phyloP scores from a whole-genome alignment of 768 basidiomycete species.

The Rubroboletus pulcherrimus region DNA sequence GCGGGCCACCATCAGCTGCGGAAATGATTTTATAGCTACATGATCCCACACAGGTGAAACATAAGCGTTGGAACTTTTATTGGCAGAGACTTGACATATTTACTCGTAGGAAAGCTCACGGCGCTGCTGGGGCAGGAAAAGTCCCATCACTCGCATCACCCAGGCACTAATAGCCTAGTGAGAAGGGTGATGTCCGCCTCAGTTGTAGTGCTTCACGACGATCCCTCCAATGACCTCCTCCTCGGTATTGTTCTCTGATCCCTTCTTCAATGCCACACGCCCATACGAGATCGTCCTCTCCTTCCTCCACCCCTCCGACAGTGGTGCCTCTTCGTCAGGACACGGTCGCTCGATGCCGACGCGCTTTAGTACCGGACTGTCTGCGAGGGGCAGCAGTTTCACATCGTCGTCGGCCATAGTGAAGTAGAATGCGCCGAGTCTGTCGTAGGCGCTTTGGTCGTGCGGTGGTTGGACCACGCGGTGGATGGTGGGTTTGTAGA shows the following conservation, averaged over 20 bases:
- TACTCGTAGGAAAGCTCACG: not conserved
- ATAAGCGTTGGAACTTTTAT: not conserved
- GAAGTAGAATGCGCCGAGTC: conserved; percentile 59
- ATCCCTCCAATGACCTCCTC: conserved; percentile 54
- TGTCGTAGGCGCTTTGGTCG: conserved; percentile 45
- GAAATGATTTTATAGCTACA: not conserved
- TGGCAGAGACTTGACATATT: not conserved
- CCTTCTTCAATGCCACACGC: conserved; percentile 37
- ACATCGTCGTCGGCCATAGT: conserved; percentile 48
- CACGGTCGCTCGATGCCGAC: conserved; percentile 37
- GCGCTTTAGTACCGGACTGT: conserved; percentile 48
- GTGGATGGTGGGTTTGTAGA: conserved; percentile 56
- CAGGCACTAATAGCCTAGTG: not conserved
- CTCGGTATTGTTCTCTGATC: conserved; percentile 42
- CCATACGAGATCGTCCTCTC: conserved; percentile 51
- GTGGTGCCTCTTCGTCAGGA: conserved; percentile 40
- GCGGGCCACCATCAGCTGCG: not conserved
- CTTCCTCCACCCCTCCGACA: conserved; percentile 49
- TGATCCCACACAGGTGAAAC: not conserved
- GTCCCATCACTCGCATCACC: not conserved
- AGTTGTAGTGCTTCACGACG: conserved; percentile 57
- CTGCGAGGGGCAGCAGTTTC: conserved; percentile 38
- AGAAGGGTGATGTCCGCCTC: not conserved
- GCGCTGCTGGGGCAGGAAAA: not conserved
- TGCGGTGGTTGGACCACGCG: conserved; percentile 55